Conservation (phyloP, 140 eudicot genomes). For the Erigeron philadelphicus region DNA sequence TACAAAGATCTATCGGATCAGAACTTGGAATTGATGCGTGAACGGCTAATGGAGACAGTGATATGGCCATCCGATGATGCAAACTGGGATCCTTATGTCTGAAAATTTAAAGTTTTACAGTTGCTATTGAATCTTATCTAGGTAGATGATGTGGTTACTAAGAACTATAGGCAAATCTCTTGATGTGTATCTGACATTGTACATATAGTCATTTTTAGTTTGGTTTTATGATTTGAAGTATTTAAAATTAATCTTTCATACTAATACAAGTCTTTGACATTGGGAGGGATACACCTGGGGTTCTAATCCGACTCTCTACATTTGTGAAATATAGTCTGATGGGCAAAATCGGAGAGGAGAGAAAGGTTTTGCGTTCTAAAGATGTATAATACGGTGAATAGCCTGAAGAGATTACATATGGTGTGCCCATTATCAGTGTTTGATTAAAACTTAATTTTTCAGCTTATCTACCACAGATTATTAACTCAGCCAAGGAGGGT, state of each 20-base stretch:
- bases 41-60: conserved; percentile 74
- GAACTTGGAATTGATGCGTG: conserved; percentile 93
- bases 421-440: too few species aligned
- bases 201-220: conserved; percentile 30
- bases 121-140: conserved; percentile 27
- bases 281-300: too few species aligned
- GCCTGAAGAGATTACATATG: too few species aligned
- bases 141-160: conserved; percentile 19
- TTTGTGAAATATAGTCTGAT: too few species aligned
- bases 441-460: too few species aligned
- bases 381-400: too few species aligned
- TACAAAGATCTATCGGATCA: conserved; percentile 73
- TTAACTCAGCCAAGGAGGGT: too few species aligned
- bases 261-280: too few species aligned
- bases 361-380: too few species aligned
- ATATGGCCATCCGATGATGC: conserved; percentile 88
- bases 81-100: conserved; percentile 46
- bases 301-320: too few species aligned
- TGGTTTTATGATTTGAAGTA: conserved; percentile 9
- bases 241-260: not conserved
- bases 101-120: conserved; percentile 16
- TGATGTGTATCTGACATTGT: conserved; percentile 32
- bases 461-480: too few species aligned
- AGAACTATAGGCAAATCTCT: conserved; percentile 22
- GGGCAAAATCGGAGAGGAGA: too few species aligned